phyloP scores from a whole-genome alignment of 129 eudicot genomes.

The Pittosporum tobira region DNA sequence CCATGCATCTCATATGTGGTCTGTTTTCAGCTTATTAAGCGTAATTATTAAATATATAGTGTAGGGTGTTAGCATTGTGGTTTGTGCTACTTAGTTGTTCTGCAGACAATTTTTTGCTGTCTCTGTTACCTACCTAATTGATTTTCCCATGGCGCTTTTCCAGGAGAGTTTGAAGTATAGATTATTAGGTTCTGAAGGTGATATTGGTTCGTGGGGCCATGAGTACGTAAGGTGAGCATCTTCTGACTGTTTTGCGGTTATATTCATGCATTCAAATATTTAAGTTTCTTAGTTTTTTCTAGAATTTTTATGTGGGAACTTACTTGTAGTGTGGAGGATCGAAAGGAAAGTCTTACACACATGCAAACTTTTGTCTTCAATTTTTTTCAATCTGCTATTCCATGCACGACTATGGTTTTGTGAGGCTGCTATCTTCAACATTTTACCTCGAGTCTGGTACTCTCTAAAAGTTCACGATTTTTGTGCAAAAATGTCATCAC shows the following conservation, averaged over 20 bases:
- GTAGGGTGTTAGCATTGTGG: too few species aligned
- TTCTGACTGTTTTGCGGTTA: not conserved
- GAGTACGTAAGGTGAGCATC: slow-evolving; percentile 84
- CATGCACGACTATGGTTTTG: too few species aligned
- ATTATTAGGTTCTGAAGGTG: slow-evolving; percentile 93
- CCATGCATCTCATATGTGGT: too few species aligned
- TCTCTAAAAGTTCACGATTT: too few species aligned
- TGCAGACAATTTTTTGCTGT: too few species aligned
- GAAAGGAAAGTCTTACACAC: not conserved
- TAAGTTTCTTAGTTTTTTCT: not conserved
- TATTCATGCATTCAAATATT: not conserved
- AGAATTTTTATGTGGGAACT: not conserved
- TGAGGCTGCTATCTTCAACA: too few species aligned
- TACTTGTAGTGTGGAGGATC: not conserved
- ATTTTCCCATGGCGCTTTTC: slow-evolving; percentile 13
- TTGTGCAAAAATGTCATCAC: too few species aligned
- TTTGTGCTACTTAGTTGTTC: too few species aligned
- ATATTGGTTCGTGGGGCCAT: slow-evolving; percentile 99
- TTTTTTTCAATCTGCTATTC: too few species aligned
- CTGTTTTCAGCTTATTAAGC: too few species aligned
- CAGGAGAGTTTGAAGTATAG: slow-evolving; percentile 94
- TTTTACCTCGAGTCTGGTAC: not conserved
- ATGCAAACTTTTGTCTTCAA: too few species aligned
- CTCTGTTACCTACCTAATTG: not conserved
- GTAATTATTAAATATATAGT: too few species aligned